Evolutionary conservation across 345 rosid species (phyloP), one percentile per base, ranked within the genome.

Genomic region (Acer saccharum): DNA sequence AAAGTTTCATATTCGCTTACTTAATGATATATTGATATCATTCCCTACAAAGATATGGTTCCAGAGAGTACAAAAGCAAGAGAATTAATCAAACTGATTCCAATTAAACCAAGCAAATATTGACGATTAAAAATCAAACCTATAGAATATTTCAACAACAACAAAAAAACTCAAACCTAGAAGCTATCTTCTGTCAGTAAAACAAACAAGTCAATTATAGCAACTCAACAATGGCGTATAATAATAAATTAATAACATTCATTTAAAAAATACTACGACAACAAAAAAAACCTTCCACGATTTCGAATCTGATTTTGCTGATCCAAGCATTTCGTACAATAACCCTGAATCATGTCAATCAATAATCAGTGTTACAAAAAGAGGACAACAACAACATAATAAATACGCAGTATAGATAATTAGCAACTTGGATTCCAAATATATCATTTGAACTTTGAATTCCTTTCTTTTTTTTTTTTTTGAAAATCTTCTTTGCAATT

Each of bases 261-360:
- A 21, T 3, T 50, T n/a, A 7, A 7, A 3, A 74, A 21, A 13
- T 14, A 69, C 6, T 44, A 46, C 25, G n/a, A 71, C 27, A 73
- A 0, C 35, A 79, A 17, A 44, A 71, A 32, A 32, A 67, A 89
- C 98, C 98, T 93, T 95, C 98, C 98, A 95, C 35, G 93, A 86
- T 86, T 84, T 95, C 5, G 93, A 82, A 75, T 89, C 95, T 0
- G 89, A 68, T 72, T 81, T 91, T 17, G 97, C 84, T 17, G 95
- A 84, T 80, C 94, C 98, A 68, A 95, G 93, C 98, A 95, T 93
- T 68, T 95, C 98, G 66, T 87, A 41, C 78, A 95, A 81, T 78
- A 95, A 78, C 55, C 98, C 98, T 93, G 84, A 55, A 54, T 20
- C 29, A 16, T 3, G 14, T 66, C 10, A 43, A 10, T 43, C 20